phyloP scores from a whole-genome alignment of 2,329 filamentous ascomycete genomes.

The Drechslerella coelobrocha region DNA sequence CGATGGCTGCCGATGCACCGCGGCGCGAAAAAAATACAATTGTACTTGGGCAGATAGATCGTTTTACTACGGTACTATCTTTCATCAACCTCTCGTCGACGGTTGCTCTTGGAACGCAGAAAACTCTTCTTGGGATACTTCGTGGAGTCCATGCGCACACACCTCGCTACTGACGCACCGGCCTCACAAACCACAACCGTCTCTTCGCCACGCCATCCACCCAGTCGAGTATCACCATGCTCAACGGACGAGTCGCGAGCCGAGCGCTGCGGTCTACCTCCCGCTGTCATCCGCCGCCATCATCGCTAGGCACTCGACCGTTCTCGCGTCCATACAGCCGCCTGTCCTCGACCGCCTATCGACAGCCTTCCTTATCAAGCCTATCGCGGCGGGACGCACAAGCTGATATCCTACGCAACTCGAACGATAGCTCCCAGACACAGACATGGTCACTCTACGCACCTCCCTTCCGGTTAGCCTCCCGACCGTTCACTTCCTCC shows the following conservation, averaged over 20 bases:
- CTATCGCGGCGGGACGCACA: conserved; percentile 22
- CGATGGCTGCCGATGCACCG: not conserved
- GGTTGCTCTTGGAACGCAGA: not conserved
- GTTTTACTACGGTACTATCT: too few relatives aligned
- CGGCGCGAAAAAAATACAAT: too few relatives aligned
- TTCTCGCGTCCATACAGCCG: conserved; percentile 18
- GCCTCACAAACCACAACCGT: conserved; percentile 2
- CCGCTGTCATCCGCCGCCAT: conserved; percentile 5
- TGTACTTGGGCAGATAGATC: too few relatives aligned
- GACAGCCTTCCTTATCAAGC: conserved; percentile 20
- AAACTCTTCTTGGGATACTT: too few relatives aligned
- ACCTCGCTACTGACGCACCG: not conserved
- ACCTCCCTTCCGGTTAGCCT: conserved; percentile 51
- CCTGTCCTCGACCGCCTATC: conserved; percentile 12
- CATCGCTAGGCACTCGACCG: conserved; percentile 29
- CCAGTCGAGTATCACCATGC: conserved; percentile 30
- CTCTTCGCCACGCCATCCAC: not conserved
- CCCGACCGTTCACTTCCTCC: conserved; percentile 59
- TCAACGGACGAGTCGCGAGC: conserved; percentile 38
- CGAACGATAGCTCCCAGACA: conserved; percentile 7
- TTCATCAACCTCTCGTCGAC: too few relatives aligned
- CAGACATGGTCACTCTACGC: conserved; percentile 52
- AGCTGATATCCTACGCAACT: not conserved
- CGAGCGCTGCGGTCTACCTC: conserved; percentile 30
- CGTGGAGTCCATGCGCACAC: too few relatives aligned